Percentiles rank a stretch among this genome's conserved stretches.
Conservation (phyloP, 1,284 basidiomycete genomes). For the Apiotrichum montevideense region DNA sequence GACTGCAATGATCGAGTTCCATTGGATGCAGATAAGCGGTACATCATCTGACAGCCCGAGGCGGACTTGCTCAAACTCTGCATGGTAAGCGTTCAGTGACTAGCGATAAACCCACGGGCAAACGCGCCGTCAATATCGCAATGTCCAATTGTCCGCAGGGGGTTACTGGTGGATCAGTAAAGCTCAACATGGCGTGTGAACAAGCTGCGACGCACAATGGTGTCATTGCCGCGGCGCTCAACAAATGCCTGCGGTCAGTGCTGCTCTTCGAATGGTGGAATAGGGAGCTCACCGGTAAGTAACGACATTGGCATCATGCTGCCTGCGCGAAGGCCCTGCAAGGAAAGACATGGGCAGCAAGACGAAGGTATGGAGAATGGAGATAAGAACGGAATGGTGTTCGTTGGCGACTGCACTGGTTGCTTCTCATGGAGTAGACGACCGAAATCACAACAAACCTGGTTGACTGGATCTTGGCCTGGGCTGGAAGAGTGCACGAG, state of each 20-base stretch:
- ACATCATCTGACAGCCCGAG: conserved; percentile 63
- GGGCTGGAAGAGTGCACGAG: too few species aligned
- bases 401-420: too few species aligned
- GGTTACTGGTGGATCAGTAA: conserved; percentile 26
- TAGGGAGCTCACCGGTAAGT: conserved; percentile 6
- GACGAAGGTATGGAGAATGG: not conserved
- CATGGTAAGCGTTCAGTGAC: not conserved
- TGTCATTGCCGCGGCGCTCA: conserved; percentile 40
- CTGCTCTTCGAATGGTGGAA: not conserved
- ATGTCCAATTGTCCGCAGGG: conserved; percentile 61
- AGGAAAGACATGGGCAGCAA: not conserved
- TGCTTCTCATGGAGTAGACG: too few species aligned
- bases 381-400: not conserved
- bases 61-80: conserved; percentile 76
- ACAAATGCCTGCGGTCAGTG: conserved; percentile 29
- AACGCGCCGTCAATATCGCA: conserved; percentile 94
- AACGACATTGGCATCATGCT: not conserved
- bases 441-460: too few species aligned
- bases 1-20: conserved; percentile 83
- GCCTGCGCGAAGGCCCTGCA: not conserved
- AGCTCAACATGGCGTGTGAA: too few species aligned
- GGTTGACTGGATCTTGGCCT: too few species aligned
- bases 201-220: conserved; percentile 24
- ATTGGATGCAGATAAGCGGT: conserved; percentile 88
- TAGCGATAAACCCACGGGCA: conserved; percentile 49